A percentile compares a stretch with the other conserved stretches of the same genome.
phyloP scores from a whole-genome alignment of 2,329 filamentous ascomycete species.

The Xylariaceae sp. region DNA sequence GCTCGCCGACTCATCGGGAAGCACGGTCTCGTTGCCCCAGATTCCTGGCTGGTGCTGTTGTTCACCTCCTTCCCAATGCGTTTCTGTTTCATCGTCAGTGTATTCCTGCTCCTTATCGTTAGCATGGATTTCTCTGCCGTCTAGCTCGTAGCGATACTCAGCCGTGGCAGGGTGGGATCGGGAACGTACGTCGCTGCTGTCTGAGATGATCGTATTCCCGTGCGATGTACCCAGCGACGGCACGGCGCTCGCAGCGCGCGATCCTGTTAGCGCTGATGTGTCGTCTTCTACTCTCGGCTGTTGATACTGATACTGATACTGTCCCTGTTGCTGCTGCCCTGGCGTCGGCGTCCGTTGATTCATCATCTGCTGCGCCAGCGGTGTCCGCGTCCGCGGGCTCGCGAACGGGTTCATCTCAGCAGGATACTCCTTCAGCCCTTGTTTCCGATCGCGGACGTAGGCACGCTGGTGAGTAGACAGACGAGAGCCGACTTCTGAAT shows the following conservation, averaged over 20 bases:
- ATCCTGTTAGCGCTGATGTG: background rate
- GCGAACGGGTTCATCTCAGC: slow-evolving; percentile 14
- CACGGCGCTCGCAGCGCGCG: background rate
- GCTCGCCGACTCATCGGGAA: background rate
- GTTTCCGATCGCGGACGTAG: slow-evolving; percentile 12
- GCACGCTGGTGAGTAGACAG: slow-evolving; percentile 11
- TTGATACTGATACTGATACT: no score
- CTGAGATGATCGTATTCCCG: background rate
- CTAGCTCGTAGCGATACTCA: background rate
- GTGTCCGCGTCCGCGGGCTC: background rate
- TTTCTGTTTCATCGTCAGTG: background rate
- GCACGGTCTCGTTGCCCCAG: no score
- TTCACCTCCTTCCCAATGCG: no score
- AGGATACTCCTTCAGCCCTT: slow-evolving; percentile 11
- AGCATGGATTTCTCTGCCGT: background rate
- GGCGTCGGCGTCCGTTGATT: no score
- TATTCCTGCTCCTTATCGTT: background rate
- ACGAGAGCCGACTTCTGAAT: slow-evolving; percentile 16
- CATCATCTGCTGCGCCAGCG: no score
- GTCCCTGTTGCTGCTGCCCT: no score
- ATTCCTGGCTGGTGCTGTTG: no score
- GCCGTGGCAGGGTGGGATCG: background rate
- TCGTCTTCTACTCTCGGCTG: background rate
- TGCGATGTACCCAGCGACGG: background rate
- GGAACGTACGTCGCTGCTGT: no score